Base-by-base conservation (phyloP, 257 asterid genomes). In the Sherardia arvensis region DNA sequence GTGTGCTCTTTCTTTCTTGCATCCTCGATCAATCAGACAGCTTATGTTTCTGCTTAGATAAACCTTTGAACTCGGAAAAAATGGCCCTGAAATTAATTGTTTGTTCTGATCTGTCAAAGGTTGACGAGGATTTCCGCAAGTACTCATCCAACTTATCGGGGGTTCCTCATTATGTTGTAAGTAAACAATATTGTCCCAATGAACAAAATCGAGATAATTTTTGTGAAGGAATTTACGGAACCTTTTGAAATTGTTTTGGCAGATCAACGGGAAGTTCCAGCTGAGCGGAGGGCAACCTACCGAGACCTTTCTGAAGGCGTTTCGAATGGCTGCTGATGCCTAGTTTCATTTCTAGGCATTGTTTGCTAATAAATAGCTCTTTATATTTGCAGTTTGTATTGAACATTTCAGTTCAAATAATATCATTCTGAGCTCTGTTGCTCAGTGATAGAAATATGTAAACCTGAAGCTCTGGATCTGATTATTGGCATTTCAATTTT, bases 241-340 rank as follows among this genome's bases (percentile, higher is more conserved):
- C 2, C 23, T 7, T 20, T 33, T 21, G 27, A 4, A n/a, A 15
- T 17, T 6, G 6, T 40, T 59, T n/a, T 65, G 27, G 40, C 85
- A 89, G 96, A 79, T 89, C 32, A 84, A 89, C 33, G 91, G 87
- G 64, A 81, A 88, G 83, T 56, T 65, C 70, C 79, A 80, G 70
- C 60, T 88, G 74, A 84, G 86, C 9, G 96, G 96, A 66, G 94
- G 95, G 48, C 96, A 89, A 61, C 94, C 93, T 53, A 77, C 86
- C 10, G 96, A 79, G 69, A 79, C 70, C 80, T 61, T 43, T 15
- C 51, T 43, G 51, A 43, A 43, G 8, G 51, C 51, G 4, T 86
- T 86, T 67, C 74, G 78, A 72, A 67, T 67, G 27, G 66, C 66
- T 22, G 87, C 59, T 22, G 58, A 49, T 49, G 56, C 56, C 12